phyloP scores from a whole-genome alignment of 2,329 filamentous ascomycete genomes.

The Albifimbria verrucaria region DNA sequence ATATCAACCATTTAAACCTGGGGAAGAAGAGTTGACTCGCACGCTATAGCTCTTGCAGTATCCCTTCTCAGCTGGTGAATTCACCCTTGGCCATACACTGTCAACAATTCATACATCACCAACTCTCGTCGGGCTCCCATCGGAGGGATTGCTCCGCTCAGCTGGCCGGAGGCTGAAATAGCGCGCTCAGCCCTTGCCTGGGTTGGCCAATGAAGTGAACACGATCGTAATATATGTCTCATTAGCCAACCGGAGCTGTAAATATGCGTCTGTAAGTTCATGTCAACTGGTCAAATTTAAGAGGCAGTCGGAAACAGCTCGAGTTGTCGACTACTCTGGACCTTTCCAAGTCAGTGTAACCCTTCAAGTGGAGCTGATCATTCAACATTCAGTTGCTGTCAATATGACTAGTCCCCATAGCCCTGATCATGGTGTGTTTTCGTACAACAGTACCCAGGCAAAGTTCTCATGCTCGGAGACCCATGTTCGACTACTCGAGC shows the following conservation, averaged over 20 bases:
- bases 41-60: no score
- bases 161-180: background rate
- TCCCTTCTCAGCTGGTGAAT: no score
- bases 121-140: background rate
- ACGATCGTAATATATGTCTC: background rate
- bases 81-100: background rate
- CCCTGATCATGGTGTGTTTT: background rate
- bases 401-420: background rate
- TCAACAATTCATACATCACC: background rate
- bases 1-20: no score
- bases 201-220: background rate
- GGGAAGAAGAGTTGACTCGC: no score
- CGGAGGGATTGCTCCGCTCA: background rate
- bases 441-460: background rate
- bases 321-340: background rate
- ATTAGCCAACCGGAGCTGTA: background rate
- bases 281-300: background rate
- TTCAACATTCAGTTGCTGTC: background rate
- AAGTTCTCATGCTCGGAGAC: background rate
- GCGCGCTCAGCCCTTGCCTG: background rate
- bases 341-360: background rate
- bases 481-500: background rate
- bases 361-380: background rate
- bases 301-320: background rate
- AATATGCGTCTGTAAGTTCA: background rate